A percentile compares a stretch with the other conserved stretches of the same genome.
These are phyloP conservation scores for Suhomyces bribrorum DNA, from an alignment of 1,139 yeast genomes.

Conservation along the genomic window DNA sequence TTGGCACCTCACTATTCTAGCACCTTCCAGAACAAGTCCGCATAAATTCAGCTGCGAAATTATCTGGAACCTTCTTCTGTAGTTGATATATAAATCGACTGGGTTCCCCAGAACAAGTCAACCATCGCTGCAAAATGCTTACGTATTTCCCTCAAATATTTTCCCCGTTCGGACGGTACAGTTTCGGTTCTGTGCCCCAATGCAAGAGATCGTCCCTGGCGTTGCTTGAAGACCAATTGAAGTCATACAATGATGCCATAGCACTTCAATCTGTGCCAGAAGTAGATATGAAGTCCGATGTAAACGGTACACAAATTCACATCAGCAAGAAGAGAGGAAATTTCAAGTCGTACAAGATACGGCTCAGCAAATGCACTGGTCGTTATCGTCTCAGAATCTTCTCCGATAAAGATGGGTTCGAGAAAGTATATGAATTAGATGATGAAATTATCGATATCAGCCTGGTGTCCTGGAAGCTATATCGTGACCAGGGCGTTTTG, in stretches of 20 bases:
- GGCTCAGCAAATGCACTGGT: slow-evolving; percentile 24
- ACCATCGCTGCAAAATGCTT: slow-evolving; percentile 7
- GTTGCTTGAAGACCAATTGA: not conserved
- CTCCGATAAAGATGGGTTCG: slow-evolving; percentile 34
- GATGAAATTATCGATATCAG: slow-evolving; percentile 32
- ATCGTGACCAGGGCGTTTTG: slow-evolving; percentile 30
- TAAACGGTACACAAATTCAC: slow-evolving; percentile 37
- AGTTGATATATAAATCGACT: slow-evolving; percentile 2
- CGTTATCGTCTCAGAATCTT: slow-evolving; percentile 11
- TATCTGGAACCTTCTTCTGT: slow-evolving; percentile 9
- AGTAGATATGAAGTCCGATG: slow-evolving; percentile 28
- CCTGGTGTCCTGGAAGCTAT: slow-evolving; percentile 38
- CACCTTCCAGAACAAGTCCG: slow-evolving; percentile 10
- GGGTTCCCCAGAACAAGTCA: not conserved
- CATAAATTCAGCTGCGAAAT: slow-evolving; percentile 12
- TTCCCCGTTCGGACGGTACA: slow-evolving; percentile 2
- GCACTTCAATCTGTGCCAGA: not conserved
- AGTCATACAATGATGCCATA: not conserved
- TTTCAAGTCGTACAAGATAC: slow-evolving; percentile 40
- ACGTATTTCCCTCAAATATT: slow-evolving; percentile 9
- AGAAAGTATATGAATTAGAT: slow-evolving; percentile 33
- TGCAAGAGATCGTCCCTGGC: not conserved
- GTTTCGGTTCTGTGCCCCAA: not conserved
- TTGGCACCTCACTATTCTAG: no score
- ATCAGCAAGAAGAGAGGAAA: slow-evolving; percentile 36